These are phyloP conservation scores for Sclerotinia sclerotiorum DNA, from an alignment of 2,329 filamentous ascomycete species.

Conservation along the genomic window DNA sequence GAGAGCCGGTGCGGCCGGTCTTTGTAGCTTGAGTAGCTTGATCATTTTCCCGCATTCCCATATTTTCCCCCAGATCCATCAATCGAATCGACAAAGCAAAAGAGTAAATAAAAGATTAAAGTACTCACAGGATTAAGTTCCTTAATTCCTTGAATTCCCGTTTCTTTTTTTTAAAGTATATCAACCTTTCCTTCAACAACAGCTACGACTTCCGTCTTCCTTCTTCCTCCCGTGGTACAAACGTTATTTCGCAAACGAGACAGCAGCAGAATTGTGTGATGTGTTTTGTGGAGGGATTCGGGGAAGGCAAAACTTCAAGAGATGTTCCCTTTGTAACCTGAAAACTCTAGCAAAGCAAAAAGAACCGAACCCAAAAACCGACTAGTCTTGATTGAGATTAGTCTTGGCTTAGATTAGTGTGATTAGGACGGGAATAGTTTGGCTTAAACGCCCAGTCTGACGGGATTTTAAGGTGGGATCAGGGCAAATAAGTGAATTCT, in stretches of 20 bases:
- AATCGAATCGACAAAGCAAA: not conserved
- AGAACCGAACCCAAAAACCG: not conserved
- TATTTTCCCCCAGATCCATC: not conserved
- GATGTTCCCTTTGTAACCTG: slow-evolving; percentile 17
- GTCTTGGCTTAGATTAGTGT: not conserved
- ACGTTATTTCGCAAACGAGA: slow-evolving; percentile 31
- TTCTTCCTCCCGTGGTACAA: slow-evolving; percentile 39
- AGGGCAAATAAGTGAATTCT: not conserved
- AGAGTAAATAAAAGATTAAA: not conserved
- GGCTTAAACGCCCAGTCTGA: slow-evolving; percentile 7
- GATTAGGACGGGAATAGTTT: not conserved
- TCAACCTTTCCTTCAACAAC: slow-evolving; percentile 35
- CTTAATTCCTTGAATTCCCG: slow-evolving; percentile 13
- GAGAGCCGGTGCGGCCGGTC: not conserved
- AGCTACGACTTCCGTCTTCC: slow-evolving; percentile 38
- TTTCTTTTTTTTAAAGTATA: slow-evolving; percentile 28
- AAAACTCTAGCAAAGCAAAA: slow-evolving; percentile 16
- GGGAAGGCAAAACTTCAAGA: slow-evolving; percentile 18
- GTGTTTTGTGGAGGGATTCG: slow-evolving; percentile 22
- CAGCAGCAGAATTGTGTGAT: slow-evolving; percentile 32
- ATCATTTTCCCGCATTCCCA: not conserved
- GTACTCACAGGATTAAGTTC: slow-evolving; percentile 15
- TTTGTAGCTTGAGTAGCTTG: not conserved
- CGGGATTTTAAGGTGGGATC: slow-evolving; percentile 4
- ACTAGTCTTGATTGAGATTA: not conserved